These are phyloP conservation scores for Metschnikowia henanensis DNA, from an alignment of 805 yeast species.

Conservation along the genomic window DNA sequence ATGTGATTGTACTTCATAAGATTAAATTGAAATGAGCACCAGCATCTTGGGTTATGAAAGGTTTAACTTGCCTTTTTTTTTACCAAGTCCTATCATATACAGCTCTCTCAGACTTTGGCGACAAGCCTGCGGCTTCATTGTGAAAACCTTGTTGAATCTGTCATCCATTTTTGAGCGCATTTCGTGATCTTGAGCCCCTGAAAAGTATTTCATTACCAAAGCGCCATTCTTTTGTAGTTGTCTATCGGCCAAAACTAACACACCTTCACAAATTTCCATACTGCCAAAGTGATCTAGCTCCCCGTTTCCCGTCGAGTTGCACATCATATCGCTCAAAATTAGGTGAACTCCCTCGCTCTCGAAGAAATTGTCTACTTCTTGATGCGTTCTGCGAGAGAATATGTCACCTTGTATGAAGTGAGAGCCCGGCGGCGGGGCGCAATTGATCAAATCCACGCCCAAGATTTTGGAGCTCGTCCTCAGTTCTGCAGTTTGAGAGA, in stretches of 20 bases:
- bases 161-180: conserved; percentile 60
- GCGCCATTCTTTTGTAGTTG: conserved; percentile 69
- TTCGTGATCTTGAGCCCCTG: conserved; percentile 74
- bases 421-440: conserved; percentile 38
- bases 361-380: conserved; percentile 52
- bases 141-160: conserved; percentile 61
- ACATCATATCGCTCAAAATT: conserved; percentile 84
- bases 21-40: too few species aligned
- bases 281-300: conserved; percentile 82
- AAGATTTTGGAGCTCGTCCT: conserved; percentile 17
- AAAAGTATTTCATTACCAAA: conserved; percentile 79
- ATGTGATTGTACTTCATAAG: too few species aligned
- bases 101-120: conserved; percentile 79
- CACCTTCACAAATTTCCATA: conserved; percentile 92
- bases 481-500: conserved; percentile 14
- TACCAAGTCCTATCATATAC: conserved; percentile 70
- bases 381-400: conserved; percentile 50
- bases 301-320: conserved; percentile 82
- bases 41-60: neutral
- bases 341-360: conserved; percentile 30
- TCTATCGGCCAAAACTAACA: conserved; percentile 70
- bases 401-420: conserved; percentile 42
- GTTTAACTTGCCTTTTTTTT: conserved; percentile 26
- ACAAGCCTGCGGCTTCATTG: conserved; percentile 81
- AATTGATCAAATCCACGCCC: conserved; percentile 33